Evolutionary conservation across 257 asterid species (phyloP).

Genomic region (Nicotiana noctiflora): DNA sequence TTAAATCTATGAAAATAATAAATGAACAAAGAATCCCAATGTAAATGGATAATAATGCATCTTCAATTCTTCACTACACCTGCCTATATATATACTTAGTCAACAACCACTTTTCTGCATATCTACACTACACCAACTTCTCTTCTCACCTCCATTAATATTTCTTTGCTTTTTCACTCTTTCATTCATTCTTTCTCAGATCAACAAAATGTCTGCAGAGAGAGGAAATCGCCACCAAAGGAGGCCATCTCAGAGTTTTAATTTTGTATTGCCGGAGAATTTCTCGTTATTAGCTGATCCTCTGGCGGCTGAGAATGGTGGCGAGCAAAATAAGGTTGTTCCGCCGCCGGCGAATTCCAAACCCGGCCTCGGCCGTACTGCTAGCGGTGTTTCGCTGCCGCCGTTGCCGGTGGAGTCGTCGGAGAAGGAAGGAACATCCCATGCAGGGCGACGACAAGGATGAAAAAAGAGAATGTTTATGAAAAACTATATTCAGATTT

Average conservation of each 20-base stretch:
- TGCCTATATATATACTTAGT: slow-evolving; percentile 24
- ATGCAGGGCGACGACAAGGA: background rate
- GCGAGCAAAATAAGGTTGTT: slow-evolving; percentile 13
- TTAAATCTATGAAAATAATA: background rate
- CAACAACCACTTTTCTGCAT: slow-evolving; percentile 12
- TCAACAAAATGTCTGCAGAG: slow-evolving; percentile 39
- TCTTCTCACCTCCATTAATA: slow-evolving; percentile 11
- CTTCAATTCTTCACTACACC: slow-evolving; percentile 16
- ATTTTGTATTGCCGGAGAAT: slow-evolving; percentile 50
- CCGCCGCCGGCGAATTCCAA: background rate
- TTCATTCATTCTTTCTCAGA: background rate
- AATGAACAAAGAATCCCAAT: slow-evolving; percentile 27
- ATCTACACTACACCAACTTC: slow-evolving; percentile 8
- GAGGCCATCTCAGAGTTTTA: slow-evolving; percentile 58
- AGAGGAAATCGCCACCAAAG: slow-evolving; percentile 65
- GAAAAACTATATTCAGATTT: background rate
- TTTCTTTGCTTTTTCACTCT: slow-evolving; percentile 13
- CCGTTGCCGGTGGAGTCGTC: slow-evolving; percentile 45
- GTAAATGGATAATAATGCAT: slow-evolving; percentile 25
- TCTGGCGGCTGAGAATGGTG: slow-evolving; percentile 25
- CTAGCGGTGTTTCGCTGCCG: slow-evolving; percentile 31
- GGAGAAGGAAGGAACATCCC: slow-evolving; percentile 16
- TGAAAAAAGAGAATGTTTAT: background rate
- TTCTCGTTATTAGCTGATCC: slow-evolving; percentile 39
- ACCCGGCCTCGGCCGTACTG: slow-evolving; percentile 7